Conservation (phyloP, 2,329 filamentous ascomycete genomes). For the Aureobasidium lini region DNA sequence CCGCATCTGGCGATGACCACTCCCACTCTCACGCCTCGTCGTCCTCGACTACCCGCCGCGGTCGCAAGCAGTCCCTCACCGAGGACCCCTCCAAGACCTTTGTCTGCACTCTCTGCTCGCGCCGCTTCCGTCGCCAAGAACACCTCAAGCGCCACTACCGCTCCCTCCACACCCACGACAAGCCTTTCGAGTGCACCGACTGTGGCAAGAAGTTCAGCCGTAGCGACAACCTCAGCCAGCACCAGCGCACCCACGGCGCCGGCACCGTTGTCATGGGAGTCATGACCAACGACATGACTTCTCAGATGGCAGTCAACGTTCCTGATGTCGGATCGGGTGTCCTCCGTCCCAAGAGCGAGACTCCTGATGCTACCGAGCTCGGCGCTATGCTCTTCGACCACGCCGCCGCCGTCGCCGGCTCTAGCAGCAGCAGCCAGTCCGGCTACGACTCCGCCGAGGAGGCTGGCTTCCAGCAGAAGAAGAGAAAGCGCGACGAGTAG, state of each 20-base stretch:
- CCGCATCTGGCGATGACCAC: constrained; percentile 18
- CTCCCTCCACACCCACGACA: constrained; percentile 95
- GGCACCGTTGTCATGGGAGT: constrained; percentile 89
- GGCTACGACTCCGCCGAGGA: constrained; percentile 15
- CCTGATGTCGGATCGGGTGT: constrained; percentile 26
- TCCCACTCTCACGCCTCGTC: constrained; percentile 22
- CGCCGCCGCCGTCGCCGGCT: constrained; percentile 62
- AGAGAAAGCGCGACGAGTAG: constrained; percentile 38
- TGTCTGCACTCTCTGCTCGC: constrained; percentile 90
- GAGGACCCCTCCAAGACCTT: constrained; percentile 99
- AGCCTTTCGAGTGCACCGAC: constrained; percentile 95
- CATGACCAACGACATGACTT: constrained; percentile 37
- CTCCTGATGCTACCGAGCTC: constrained; percentile 54
- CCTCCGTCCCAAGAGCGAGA: constrained; percentile 28
- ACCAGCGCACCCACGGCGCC: constrained; percentile 85
- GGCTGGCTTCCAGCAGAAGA: constrained; percentile 33
- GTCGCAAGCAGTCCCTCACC: constrained; percentile 95
- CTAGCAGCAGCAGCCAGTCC: constrained; percentile 41
- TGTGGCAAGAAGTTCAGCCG: constrained; percentile 99
- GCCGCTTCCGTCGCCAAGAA: constrained; percentile 95
- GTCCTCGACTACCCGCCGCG: constrained; percentile 72
- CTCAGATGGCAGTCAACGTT: constrained; percentile 24
- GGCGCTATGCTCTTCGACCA: constrained; percentile 75
- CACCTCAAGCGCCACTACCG: constrained; percentile 98
- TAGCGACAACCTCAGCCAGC: constrained; percentile 94